Conservation (phyloP, 2,329 filamentous ascomycete genomes). For the Xylogone sp. region DNA sequence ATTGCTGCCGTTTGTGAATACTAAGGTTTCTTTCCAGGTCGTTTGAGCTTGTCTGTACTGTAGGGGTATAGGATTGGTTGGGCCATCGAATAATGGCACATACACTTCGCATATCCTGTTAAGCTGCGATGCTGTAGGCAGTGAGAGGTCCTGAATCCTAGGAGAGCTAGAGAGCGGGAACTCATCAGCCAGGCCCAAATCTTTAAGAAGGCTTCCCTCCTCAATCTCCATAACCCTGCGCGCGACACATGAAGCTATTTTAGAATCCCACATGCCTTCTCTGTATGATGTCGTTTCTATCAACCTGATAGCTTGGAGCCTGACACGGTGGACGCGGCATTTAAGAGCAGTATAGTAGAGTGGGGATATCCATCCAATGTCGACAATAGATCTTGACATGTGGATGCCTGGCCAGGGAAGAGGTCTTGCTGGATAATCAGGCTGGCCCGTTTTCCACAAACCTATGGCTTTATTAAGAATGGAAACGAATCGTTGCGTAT, state of each 20-base stretch:
- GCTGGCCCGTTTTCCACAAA: conserved; percentile 1
- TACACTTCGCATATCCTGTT: conserved; percentile 17
- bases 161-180: conserved; percentile 7
- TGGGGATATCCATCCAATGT: conserved; percentile 41
- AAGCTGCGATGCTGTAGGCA: conserved; percentile 16
- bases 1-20: not conserved
- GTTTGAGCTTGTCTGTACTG: not conserved
- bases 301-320: conserved; percentile 33
- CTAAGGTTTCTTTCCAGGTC: not conserved
- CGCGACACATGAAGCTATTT: conserved; percentile 27
- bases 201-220: conserved; percentile 26
- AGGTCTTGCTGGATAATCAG: not conserved
- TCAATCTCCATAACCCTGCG: conserved; percentile 36
- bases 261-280: conserved; percentile 40
- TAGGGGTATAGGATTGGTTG: not conserved
- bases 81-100: not conserved
- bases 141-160: conserved; percentile 5
- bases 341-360: conserved; percentile 44
- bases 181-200: conserved; percentile 6
- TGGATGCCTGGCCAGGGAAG: conserved; percentile 9
- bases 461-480: conserved; percentile 24
- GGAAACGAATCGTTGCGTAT: conserved; percentile 27
- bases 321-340: conserved; percentile 39
- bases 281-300: conserved; percentile 27
- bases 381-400: conserved; percentile 32